phyloP scores from a whole-genome alignment of 164 flowering plant species.

The Saururus chinensis region DNA sequence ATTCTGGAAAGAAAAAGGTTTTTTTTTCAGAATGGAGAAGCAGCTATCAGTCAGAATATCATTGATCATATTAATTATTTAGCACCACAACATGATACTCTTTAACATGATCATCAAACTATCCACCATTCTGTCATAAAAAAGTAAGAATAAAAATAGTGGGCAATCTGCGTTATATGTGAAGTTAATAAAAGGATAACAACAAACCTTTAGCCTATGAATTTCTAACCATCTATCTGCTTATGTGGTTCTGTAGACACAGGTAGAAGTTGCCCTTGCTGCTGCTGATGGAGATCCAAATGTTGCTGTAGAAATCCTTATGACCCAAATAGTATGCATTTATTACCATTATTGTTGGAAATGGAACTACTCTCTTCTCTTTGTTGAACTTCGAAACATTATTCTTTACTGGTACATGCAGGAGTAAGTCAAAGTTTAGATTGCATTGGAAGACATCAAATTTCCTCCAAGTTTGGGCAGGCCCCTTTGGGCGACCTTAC shows the following conservation, averaged over 20 bases:
- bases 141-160: background rate
- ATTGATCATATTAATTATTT: background rate
- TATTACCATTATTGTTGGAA: background rate
- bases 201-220: background rate
- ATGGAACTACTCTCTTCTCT: background rate
- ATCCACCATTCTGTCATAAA: background rate
- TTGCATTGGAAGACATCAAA: too few relatives aligned
- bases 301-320: conserved; percentile 85
- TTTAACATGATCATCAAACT: background rate
- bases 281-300: conserved; percentile 88
- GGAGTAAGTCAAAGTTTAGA: conserved; percentile 3
- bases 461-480: too few relatives aligned
- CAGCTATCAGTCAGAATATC: background rate
- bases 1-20: background rate
- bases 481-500: too few relatives aligned
- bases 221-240: background rate
- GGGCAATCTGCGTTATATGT: background rate
- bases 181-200: background rate
- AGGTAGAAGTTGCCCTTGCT: conserved; percentile 89
- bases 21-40: background rate
- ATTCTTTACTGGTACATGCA: conserved; percentile 6
- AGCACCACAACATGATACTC: background rate
- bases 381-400: background rate
- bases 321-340: conserved; percentile 70
- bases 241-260: conserved; percentile 50